These are phyloP conservation scores for Rhizopus microsporus DNA, from an alignment of 371 early-diverging fungal genomes.

Conservation along the genomic window DNA sequence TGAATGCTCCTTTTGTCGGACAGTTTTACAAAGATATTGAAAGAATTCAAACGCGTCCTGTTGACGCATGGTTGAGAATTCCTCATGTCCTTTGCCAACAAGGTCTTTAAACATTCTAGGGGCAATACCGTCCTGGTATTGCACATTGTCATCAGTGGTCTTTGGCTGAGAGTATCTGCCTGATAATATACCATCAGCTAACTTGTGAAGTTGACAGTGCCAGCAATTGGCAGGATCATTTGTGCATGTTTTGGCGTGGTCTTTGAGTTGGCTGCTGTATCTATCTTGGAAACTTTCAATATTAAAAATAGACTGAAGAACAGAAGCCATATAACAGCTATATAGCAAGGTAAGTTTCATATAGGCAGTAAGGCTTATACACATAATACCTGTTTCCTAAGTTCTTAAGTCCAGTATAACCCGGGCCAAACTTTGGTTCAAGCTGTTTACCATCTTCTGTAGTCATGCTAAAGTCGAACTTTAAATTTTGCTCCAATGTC, in stretches of 20 bases:
- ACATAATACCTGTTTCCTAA: conserved; percentile 84
- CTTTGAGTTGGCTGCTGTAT: conserved; percentile 53
- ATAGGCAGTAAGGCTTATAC: background rate
- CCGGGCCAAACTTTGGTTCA: conserved; percentile 84
- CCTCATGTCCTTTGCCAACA: conserved; percentile 86
- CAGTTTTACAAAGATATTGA: conserved; percentile 70
- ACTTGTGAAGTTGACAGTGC: conserved; percentile 88
- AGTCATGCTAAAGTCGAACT: conserved; percentile 96
- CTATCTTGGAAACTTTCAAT: conserved; percentile 68
- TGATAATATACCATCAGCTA: conserved; percentile 86
- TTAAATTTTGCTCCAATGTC: conserved; percentile 94
- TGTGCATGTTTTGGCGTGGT: conserved; percentile 71
- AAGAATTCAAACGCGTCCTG: conserved; percentile 98
- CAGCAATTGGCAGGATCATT: conserved; percentile 74
- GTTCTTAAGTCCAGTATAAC: conserved; percentile 91
- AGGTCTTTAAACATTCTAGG: conserved; percentile 92
- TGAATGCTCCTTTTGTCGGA: conserved; percentile 76
- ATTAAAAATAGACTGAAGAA: conserved; percentile 84
- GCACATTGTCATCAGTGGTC: conserved; percentile 46
- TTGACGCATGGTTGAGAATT: conserved; percentile 95
- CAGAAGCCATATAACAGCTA: conserved; percentile 96
- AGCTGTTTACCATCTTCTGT: conserved; percentile 92
- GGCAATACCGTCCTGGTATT: conserved; percentile 67
- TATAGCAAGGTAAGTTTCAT: background rate
- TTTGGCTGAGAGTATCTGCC: conserved; percentile 79